phyloP scores from a whole-genome alignment of 148 eudicot genomes.

The Dysphania ambrosioides region DNA sequence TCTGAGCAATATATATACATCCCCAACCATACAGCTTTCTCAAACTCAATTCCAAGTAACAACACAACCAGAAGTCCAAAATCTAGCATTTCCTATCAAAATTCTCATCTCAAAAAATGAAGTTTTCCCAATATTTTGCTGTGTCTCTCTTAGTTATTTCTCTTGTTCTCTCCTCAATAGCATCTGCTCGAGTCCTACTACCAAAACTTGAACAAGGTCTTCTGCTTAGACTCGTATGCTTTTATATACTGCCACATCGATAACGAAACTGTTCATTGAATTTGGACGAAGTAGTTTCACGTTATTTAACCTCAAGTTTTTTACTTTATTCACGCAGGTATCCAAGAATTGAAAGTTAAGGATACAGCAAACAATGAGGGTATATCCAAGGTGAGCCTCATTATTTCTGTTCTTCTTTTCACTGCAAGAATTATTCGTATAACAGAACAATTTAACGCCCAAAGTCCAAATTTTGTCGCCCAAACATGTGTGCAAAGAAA shows the following conservation, averaged over 20 bases:
- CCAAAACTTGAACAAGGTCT: constrained; percentile 11
- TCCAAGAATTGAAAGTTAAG: background rate
- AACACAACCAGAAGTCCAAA: background rate
- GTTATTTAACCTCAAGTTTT: background rate
- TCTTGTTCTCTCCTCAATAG: background rate
- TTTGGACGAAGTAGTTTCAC: no score
- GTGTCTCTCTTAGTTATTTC: background rate
- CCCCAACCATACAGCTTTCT: background rate
- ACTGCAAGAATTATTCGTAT: no score
- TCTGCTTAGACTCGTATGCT: no score
- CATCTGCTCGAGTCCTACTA: constrained; percentile 17
- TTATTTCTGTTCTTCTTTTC: background rate
- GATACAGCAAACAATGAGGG: background rate
- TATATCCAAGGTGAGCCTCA: constrained; percentile 21
- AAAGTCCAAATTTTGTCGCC: no score
- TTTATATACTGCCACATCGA: no score
- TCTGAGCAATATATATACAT: background rate
- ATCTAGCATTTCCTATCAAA: background rate
- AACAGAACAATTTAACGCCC: no score
- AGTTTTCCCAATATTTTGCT: no score
- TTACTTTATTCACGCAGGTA: background rate
- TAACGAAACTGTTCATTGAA: no score
- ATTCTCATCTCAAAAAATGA: background rate
- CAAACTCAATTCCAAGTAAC: background rate
- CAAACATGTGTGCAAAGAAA: no score